phyloP scores from a whole-genome alignment of 1,139 yeast species.

The Protomyces pachydermus region DNA sequence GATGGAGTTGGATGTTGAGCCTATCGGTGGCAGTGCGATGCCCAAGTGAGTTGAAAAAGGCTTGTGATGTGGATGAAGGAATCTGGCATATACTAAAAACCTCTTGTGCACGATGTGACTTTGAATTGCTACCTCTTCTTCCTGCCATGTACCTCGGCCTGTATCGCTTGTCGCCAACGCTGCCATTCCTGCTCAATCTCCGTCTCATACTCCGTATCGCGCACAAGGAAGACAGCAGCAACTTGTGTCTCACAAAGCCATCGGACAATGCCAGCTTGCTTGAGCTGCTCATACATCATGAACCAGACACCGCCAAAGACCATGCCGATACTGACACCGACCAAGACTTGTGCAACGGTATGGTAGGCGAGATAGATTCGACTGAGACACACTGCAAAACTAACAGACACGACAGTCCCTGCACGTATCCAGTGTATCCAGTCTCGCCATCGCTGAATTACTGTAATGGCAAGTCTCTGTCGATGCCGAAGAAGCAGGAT shows the following conservation, averaged over 20 bases:
- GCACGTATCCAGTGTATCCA: neutral
- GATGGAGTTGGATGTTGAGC: neutral
- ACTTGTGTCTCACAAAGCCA: neutral
- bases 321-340: conserved; percentile 64
- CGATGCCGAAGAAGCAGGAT: neutral
- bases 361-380: conserved; percentile 79
- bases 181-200: conserved; percentile 6
- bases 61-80: no score
- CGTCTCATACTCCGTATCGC: conserved; percentile 4
- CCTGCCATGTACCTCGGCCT: no score
- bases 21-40: neutral
- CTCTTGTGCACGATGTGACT: no score
- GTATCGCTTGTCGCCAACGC: neutral
- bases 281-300: neutral
- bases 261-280: conserved; percentile 1
- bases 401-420: neutral
- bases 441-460: neutral
- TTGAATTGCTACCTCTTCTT: no score
- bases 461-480: neutral
- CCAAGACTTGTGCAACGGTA: conserved; percentile 62
- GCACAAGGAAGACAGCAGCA: neutral
- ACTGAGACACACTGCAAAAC: conserved; percentile 28
- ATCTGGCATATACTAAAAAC: no score
- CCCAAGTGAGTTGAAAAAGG: neutral
- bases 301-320: conserved; percentile 56